Conservation (phyloP, 768 basidiomycete genomes). For the Amanita phalloides region DNA sequence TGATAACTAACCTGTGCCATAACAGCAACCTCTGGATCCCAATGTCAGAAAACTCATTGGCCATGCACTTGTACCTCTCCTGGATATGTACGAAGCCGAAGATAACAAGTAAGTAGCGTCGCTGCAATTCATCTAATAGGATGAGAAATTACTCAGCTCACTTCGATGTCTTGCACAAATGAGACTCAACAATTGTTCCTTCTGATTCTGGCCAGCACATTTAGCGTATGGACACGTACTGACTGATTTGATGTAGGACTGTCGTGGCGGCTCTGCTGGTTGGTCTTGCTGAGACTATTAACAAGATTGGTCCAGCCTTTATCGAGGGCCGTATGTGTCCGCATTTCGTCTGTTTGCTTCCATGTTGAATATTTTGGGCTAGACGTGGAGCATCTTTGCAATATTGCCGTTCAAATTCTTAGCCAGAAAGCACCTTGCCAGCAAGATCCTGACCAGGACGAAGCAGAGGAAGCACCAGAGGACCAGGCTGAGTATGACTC, state of each 20-base stretch:
- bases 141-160: conserved; percentile 71
- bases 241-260: conserved; percentile 37
- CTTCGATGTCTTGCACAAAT: conserved; percentile 55
- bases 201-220: conserved; percentile 6
- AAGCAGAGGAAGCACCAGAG: conserved; percentile 74
- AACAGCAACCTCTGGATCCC: conserved; percentile 37
- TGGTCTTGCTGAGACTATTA: conserved; percentile 85
- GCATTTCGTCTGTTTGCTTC: neutral
- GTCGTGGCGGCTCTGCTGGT: conserved; percentile 85
- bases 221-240: conserved; percentile 18
- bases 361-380: conserved; percentile 6
- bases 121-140: conserved; percentile 14
- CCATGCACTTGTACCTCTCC: conserved; percentile 59
- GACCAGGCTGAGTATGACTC: conserved; percentile 96
- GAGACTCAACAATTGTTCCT: conserved; percentile 33
- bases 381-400: conserved; percentile 74
- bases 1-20: conserved; percentile 1
- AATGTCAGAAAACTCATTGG: conserved; percentile 74
- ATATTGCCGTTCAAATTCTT: conserved; percentile 74
- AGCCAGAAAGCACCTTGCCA: conserved; percentile 96
- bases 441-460: conserved; percentile 90
- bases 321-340: conserved; percentile 58
- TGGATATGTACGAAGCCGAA: conserved; percentile 89
- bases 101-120: conserved; percentile 81
- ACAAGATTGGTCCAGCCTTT: conserved; percentile 83